Percentiles rank a stretch among this genome's conserved stretches.
phyloP scores from a whole-genome alignment of 352 stramenopile genomes.

The Peronospora belbahrii region DNA sequence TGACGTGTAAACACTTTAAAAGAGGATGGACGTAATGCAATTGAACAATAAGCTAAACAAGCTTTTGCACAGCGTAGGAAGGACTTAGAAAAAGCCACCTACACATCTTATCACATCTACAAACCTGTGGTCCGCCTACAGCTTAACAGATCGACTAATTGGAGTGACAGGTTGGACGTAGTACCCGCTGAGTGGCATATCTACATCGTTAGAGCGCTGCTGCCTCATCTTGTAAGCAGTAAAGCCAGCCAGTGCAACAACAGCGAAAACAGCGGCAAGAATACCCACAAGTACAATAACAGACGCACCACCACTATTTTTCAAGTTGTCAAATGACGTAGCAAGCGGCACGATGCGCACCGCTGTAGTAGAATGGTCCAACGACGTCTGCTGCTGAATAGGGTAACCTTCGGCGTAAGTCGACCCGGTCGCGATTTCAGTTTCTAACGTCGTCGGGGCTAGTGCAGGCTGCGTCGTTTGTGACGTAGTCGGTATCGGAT shows the following conservation, averaged over 20 bases:
- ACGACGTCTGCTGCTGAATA: conserved; percentile 9
- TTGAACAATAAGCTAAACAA: conserved; percentile 22
- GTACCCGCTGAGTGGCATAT: conserved; percentile 21
- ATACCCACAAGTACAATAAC: conserved; percentile 4
- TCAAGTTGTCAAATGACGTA: no score
- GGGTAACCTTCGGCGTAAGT: conserved; percentile 14
- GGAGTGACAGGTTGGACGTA: conserved; percentile 20
- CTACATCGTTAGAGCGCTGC: conserved; percentile 14
- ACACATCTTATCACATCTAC: conserved; percentile 16
- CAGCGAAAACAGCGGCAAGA: conserved; percentile 18
- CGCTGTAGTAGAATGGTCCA: no score
- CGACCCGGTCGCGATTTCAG: no score
- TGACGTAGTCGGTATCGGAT: no score
- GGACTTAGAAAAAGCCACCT: background rate
- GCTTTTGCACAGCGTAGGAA: conserved; percentile 16
- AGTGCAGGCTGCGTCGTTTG: no score
- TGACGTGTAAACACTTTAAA: background rate
- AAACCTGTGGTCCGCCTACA: conserved; percentile 22
- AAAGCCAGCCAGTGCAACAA: conserved; percentile 31
- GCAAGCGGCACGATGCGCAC: no score
- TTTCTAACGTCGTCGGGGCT: no score
- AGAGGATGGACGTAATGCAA: conserved; percentile 14
- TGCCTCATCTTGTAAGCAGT: conserved; percentile 28
- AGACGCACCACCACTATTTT: background rate
- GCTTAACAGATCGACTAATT: conserved; percentile 9